These are phyloP conservation scores for Claviceps pazoutovae DNA, from an alignment of 2,329 filamentous ascomycete species.

Conservation along the genomic window DNA sequence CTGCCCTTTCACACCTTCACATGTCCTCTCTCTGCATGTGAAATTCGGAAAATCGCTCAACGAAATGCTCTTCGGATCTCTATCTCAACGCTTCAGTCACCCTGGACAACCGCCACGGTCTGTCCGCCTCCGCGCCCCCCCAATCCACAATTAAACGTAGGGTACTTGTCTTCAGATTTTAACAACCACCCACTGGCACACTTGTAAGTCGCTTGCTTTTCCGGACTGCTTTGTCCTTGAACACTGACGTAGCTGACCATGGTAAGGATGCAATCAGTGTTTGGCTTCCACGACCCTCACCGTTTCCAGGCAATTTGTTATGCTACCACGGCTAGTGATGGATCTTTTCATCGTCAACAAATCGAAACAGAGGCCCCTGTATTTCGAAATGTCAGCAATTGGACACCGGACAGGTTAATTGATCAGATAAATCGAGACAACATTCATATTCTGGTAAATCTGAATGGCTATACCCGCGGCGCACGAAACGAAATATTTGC, in stretches of 20 bases:
- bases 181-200: slow-evolving; percentile 97
- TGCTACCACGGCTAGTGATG: slow-evolving; percentile 83
- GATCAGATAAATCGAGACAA: slow-evolving; percentile 75
- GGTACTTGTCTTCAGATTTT: slow-evolving; percentile 96
- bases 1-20: slow-evolving; percentile 97
- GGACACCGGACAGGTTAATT: slow-evolving; percentile 73
- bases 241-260: background rate
- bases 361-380: slow-evolving; percentile 87
- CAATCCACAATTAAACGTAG: slow-evolving; percentile 70
- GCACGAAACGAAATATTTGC: slow-evolving; percentile 97
- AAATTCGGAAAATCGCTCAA: slow-evolving; percentile 88
- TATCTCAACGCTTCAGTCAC: slow-evolving; percentile 69
- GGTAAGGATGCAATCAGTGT: slow-evolving; percentile 83
- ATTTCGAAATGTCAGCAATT: slow-evolving; percentile 76
- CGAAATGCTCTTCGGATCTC: slow-evolving; percentile 89
- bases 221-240: background rate
- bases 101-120: slow-evolving; percentile 72
- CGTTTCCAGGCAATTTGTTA: slow-evolving; percentile 85
- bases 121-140: slow-evolving; percentile 79
- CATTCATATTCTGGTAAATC: slow-evolving; percentile 88
- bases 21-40: slow-evolving; percentile 77
- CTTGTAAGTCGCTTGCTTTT: slow-evolving; percentile 36
- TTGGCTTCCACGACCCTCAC: slow-evolving; percentile 67
- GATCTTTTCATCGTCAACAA: slow-evolving; percentile 75
- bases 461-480: slow-evolving; percentile 95